Evolutionary conservation across 176 grass and related monocot species (phyloP).

Genomic region (Rhynchospora breviuscula): DNA sequence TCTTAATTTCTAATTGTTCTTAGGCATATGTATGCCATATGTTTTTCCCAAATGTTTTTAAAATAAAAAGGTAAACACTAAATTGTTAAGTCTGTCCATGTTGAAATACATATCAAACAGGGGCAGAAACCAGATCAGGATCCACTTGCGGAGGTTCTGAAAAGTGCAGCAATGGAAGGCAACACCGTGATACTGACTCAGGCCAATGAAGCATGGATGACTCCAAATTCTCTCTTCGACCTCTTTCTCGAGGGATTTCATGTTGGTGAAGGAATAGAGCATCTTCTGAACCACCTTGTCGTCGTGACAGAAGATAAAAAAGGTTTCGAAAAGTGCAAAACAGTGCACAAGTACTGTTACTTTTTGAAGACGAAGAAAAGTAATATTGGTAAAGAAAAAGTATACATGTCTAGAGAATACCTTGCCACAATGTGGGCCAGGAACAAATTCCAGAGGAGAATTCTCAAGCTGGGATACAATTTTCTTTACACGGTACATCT

Average conservation of each 20-base stretch:
- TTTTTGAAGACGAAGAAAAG: constrained; percentile 26
- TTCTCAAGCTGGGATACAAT: constrained; percentile 65
- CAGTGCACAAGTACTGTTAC: constrained; percentile 57
- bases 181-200: constrained; percentile 54
- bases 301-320: constrained; percentile 48
- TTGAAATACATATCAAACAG: neutral
- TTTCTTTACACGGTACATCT: constrained; percentile 60
- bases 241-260: constrained; percentile 64
- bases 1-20: neutral
- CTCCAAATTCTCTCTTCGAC: constrained; percentile 54
- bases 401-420: constrained; percentile 50
- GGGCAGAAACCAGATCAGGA: neutral
- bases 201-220: constrained; percentile 55
- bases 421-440: constrained; percentile 60
- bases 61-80: neutral
- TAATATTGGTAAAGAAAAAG: constrained; percentile 22
- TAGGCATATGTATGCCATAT: neutral
- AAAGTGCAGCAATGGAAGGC: constrained; percentile 44
- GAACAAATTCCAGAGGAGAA: constrained; percentile 41
- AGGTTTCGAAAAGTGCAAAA: constrained; percentile 35
- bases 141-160: constrained; percentile 34
- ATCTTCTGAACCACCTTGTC: constrained; percentile 45
- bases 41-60: neutral
- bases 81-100: neutral
- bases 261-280: constrained; percentile 35